Evolutionary conservation across 78 protist genomes (phyloP).

Genomic region (Guillardia theta): DNA sequence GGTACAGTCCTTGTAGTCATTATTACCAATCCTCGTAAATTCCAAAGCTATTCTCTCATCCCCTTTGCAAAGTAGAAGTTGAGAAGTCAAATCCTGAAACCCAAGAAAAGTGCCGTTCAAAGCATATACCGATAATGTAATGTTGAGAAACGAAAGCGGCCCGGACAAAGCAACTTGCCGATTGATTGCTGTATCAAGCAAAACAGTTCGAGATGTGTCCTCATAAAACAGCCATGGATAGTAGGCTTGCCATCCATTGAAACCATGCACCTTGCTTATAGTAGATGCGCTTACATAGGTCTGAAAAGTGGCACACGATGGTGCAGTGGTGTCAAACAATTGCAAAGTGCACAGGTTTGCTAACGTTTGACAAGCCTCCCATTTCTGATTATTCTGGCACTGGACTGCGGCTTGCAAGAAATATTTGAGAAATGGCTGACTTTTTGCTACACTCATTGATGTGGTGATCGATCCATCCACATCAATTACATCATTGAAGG

Average conservation of each 20-base stretch:
- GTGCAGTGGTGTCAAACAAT: not conserved
- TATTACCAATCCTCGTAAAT: not conserved
- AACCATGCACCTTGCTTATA: not conserved
- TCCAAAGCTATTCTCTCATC: not conserved
- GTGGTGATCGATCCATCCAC: not conserved
- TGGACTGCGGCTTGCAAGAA: not conserved
- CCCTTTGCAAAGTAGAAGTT: not conserved
- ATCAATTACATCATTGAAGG: not conserved
- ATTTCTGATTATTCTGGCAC: not conserved
- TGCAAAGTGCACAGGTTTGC: constrained; percentile 10
- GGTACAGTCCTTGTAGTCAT: not conserved
- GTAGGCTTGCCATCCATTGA: not conserved
- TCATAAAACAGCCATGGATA: constrained; percentile 10
- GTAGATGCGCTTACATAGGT: not conserved
- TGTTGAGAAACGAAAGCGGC: not conserved
- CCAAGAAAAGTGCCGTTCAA: not conserved
- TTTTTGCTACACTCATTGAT: not conserved
- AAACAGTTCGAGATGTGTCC: not conserved
- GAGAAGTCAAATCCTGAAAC: not conserved
- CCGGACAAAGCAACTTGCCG: constrained; percentile 8
- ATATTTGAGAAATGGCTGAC: not conserved
- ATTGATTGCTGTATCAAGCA: not conserved
- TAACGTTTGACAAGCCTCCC: not conserved
- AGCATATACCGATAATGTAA: not conserved
- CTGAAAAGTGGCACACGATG: not conserved